Percentiles rank a stretch among this genome's conserved stretches.
Evolutionary conservation across 2,329 filamentous ascomycete species (phyloP).

Genomic region (Talaromyces marneffei): DNA sequence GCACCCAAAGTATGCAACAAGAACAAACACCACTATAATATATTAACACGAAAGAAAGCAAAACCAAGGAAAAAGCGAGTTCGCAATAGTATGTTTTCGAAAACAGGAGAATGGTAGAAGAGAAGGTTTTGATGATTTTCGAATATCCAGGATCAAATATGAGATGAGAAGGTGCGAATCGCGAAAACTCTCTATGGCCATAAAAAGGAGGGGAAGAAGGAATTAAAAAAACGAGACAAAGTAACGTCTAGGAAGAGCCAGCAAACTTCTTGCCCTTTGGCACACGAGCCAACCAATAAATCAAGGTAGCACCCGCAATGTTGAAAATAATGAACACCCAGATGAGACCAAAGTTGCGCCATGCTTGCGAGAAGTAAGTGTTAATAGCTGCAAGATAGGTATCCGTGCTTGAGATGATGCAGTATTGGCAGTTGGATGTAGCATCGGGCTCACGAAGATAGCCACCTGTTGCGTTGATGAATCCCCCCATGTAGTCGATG

Average conservation of each 20-base stretch:
- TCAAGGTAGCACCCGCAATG: constrained; percentile 40
- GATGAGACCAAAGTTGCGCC: constrained; percentile 52
- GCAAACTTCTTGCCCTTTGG: constrained; percentile 26
- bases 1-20: neutral
- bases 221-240: neutral
- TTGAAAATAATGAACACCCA: constrained; percentile 52
- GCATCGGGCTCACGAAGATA: constrained; percentile 51
- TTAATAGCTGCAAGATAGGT: constrained; percentile 48
- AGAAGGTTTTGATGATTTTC: neutral
- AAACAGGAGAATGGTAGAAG: neutral
- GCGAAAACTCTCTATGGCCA: neutral
- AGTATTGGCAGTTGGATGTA: constrained; percentile 54
- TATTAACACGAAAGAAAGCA: neutral
- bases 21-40: neutral
- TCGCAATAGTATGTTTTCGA: neutral
- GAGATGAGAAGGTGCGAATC: neutral
- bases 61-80: neutral
- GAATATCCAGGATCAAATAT: neutral
- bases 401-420: constrained; percentile 33
- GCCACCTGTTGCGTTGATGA: constrained; percentile 48
- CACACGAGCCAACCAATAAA: constrained; percentile 53
- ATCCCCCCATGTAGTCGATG: constrained; percentile 54
- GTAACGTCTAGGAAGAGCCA: neutral
- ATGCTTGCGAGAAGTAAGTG: constrained; percentile 41
- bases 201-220: neutral